Evolutionary conservation across 441 rosid genomes (phyloP), one percentile per base, ranked within the genome.

Genomic region (Raphanus hybrid): DNA sequence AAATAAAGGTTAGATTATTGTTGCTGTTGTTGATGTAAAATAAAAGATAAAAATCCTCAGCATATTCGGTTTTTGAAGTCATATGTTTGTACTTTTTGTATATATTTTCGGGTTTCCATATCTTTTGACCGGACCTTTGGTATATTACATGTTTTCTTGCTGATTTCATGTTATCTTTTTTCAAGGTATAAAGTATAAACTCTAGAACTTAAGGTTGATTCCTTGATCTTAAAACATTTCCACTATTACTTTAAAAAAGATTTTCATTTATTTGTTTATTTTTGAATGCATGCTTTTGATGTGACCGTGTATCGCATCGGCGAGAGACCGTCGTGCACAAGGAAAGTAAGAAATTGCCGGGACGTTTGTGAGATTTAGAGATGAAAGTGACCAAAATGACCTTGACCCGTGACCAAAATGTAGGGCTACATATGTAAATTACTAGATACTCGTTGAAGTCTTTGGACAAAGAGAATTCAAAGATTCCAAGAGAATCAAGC

Each of bases 111-210:
- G 60, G 26, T 11, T 8, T 76, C 35, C 32, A 48, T 55, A 55
- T 57, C 15, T 62, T 78, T 55, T 69, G 78, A 79, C 75, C 82
- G 82, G 75, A 79, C 78, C 71, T 75, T 79, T 79, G 79, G 82
- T 64, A 79, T 75, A 79, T 75, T 75, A 69, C 72, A 32, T 64
- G 66, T 55, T 65, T 67, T 55, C 32, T 43, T 74, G 78, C 58
- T 74, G 67, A 79, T 69, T 64, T 74, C 75, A 74, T 73, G 34
- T 32, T 50, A 59, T 72, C 37, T 67, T 71, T 45, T 54, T 37
- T 75, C 64, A 69, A 74, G 75, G 82, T 74, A 79, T 79, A 79
- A 79, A 74, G 82, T 74, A 79, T 79, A 79, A 79, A 74, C 82
- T 74, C 41, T 69, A 79, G 75, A 69, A 79, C 57, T 69, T 69